These are phyloP conservation scores for Strobilomyces echinocephalus DNA, from an alignment of 768 basidiomycete genomes.

Conservation along the genomic window DNA sequence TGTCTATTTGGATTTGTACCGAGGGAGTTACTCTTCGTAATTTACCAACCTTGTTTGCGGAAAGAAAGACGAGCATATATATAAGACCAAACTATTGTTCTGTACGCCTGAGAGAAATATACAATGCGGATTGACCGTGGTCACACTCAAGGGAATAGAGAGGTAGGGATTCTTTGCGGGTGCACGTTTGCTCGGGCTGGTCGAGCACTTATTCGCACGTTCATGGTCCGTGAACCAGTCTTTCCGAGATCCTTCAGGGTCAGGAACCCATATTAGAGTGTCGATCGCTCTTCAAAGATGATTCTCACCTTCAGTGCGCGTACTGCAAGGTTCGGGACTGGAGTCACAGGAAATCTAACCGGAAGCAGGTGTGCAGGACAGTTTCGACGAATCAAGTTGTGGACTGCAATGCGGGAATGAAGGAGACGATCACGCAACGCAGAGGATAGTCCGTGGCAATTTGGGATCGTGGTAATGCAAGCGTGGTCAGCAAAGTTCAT, in stretches of 20 bases:
- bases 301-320: constrained; percentile 3
- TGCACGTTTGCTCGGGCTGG: not conserved
- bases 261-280: not conserved
- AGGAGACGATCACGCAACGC: constrained; percentile 10
- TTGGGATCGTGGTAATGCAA: constrained; percentile 16
- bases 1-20: not conserved
- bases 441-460: not conserved
- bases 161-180: not conserved
- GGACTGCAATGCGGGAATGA: constrained; percentile 9
- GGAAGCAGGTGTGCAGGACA: not conserved
- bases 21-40: not conserved
- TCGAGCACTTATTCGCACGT: not conserved
- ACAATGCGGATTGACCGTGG: not conserved
- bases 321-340: not conserved
- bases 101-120: not conserved
- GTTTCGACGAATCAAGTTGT: constrained; percentile 12
- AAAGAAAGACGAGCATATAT: not conserved
- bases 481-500: constrained; percentile 20
- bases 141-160: not conserved
- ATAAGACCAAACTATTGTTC: not conserved
- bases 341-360: constrained; percentile 7
- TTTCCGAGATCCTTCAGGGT: not conserved
- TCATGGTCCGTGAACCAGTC: not conserved
- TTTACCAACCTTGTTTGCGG: not conserved
- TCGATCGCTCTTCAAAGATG: not conserved